Conservation (phyloP, 139 green algal species). For the Axilococcus clingmanii region DNA sequence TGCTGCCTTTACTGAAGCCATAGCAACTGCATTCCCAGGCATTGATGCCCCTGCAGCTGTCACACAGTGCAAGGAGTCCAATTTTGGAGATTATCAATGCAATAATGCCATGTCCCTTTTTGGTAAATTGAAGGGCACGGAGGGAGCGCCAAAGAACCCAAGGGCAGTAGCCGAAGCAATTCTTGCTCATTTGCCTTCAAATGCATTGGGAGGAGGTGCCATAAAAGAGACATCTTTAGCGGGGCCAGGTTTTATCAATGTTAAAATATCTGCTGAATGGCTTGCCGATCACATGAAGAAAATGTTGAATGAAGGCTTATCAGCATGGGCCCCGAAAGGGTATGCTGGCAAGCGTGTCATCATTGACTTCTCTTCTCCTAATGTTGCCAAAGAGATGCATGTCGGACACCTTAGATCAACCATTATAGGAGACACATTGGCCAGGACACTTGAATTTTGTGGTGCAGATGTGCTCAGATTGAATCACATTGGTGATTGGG, state of each 20-base stretch:
- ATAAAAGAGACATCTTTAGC: slow-evolving; percentile 54
- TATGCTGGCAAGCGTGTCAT: slow-evolving; percentile 43
- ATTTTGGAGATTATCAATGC: slow-evolving; percentile 95
- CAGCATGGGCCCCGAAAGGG: slow-evolving; percentile 30
- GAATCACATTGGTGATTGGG: slow-evolving; percentile 98
- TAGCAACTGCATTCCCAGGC: slow-evolving; percentile 58
- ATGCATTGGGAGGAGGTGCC: too few species aligned
- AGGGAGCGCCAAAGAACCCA: slow-evolving; percentile 72
- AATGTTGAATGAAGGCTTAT: slow-evolving; percentile 34
- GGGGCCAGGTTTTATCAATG: slow-evolving; percentile 97
- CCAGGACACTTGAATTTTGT: slow-evolving; percentile 74
- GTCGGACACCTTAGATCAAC: slow-evolving; percentile 95
- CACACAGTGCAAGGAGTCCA: slow-evolving; percentile 57
- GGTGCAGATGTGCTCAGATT: slow-evolving; percentile 79
- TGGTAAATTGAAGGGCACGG: slow-evolving; percentile 73
- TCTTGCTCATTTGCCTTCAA: slow-evolving; percentile 51
- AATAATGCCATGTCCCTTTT: slow-evolving; percentile 97
- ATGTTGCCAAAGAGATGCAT: slow-evolving; percentile 99
- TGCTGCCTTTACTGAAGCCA: slow-evolving; percentile 46
- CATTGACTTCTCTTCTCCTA: slow-evolving; percentile 94
- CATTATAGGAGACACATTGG: slow-evolving; percentile 90
- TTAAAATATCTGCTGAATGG: slow-evolving; percentile 35
- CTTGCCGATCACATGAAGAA: slow-evolving; percentile 18
- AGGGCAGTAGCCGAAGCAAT: slow-evolving; percentile 75
- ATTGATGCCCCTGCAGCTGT: slow-evolving; percentile 34